Evolutionary conservation across 768 basidiomycete species (phyloP).

Genomic region (Botryobasidium botryosum): DNA sequence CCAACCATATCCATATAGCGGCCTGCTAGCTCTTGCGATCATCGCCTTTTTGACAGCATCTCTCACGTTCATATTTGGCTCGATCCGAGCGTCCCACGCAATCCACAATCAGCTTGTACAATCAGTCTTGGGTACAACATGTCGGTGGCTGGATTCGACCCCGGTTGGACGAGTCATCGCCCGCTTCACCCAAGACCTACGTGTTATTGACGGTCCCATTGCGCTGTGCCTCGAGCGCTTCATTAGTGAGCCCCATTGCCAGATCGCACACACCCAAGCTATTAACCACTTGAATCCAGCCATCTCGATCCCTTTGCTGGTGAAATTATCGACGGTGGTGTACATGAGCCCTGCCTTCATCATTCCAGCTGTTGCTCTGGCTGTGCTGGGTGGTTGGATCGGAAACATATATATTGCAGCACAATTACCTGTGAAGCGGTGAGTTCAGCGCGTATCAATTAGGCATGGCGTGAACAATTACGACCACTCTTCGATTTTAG

Average conservation of each 20-base stretch:
- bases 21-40: constrained; percentile 13
- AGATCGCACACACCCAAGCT: not conserved
- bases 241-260: not conserved
- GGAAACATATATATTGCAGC: constrained; percentile 23
- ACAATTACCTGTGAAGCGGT: constrained; percentile 22
- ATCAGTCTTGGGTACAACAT: not conserved
- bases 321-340: constrained; percentile 7
- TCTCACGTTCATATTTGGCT: not conserved
- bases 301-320: constrained; percentile 6
- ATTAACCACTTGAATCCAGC: not conserved
- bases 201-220: not conserved
- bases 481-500: too few species aligned
- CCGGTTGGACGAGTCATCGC: constrained; percentile 12
- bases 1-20: constrained; percentile 23
- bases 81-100: not conserved
- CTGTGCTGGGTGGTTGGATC: constrained; percentile 15
- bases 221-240: too few species aligned
- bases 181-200: constrained; percentile 6
- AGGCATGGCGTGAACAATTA: not conserved
- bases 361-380: constrained; percentile 3
- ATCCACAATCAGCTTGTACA: not conserved
- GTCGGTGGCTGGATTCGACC: constrained; percentile 12
- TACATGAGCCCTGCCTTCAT: constrained; percentile 7
- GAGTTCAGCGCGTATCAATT: not conserved
- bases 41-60: not conserved